Percentiles rank a stretch among this genome's conserved stretches.
Evolutionary conservation across 2,329 filamentous ascomycete genomes (phyloP).

Genomic region (Byssoonygena ceratinophila): DNA sequence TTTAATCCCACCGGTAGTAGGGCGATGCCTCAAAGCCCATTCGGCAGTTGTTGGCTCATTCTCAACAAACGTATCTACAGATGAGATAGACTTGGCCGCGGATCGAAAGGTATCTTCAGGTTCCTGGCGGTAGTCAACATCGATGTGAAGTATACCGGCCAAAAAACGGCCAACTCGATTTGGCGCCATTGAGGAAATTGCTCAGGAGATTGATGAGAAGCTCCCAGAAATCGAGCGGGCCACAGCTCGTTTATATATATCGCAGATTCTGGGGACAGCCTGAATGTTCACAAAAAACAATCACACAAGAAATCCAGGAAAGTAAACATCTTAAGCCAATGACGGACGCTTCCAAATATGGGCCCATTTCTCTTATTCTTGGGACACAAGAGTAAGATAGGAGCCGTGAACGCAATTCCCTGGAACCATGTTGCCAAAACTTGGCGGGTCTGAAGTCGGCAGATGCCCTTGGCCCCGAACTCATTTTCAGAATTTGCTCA

Average conservation of each 20-base stretch:
- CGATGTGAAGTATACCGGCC: slow-evolving; percentile 10
- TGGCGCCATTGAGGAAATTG: slow-evolving; percentile 7
- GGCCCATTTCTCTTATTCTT: neutral
- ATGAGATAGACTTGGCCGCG: slow-evolving; percentile 14
- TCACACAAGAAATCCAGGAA: neutral
- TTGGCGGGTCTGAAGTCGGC: slow-evolving; percentile 5
- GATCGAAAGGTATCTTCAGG: slow-evolving; percentile 13
- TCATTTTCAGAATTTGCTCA: neutral
- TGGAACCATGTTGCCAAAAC: slow-evolving; percentile 10
- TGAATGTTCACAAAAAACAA: neutral
- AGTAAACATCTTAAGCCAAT: neutral
- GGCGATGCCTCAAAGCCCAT: slow-evolving; percentile 13
- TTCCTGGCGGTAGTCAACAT: slow-evolving; percentile 15
- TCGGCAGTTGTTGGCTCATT: slow-evolving; percentile 16
- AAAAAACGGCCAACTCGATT: slow-evolving; percentile 9
- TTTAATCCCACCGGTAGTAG: slow-evolving; percentile 7
- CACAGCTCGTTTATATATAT: slow-evolving; percentile 2
- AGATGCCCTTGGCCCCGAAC: neutral
- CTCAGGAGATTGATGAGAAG: neutral
- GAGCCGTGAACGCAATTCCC: slow-evolving; percentile 8
- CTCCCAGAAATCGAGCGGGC: neutral
- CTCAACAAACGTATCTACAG: slow-evolving; percentile 20
- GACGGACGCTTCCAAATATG: neutral
- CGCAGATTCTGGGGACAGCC: neutral
- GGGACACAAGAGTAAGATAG: neutral